These are phyloP conservation scores for Litsea cubeba DNA, from an alignment of 164 flowering plant genomes.

Conservation along the genomic window DNA sequence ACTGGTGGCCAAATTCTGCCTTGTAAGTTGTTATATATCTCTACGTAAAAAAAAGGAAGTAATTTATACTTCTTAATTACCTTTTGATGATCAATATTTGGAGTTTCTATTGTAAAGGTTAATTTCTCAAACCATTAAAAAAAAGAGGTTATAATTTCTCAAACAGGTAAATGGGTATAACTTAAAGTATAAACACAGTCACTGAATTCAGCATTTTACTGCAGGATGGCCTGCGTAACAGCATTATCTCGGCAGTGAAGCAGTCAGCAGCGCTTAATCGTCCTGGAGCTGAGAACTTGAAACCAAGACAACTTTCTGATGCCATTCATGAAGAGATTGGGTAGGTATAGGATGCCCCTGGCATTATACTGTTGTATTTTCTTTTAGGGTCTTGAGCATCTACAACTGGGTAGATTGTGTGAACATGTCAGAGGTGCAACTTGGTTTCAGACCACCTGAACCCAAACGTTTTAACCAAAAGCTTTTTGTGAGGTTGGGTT, in stretches of 20 bases:
- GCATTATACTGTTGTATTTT: neutral
- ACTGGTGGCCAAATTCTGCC: too few relatives aligned
- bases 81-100: neutral
- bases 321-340: constrained; percentile 74
- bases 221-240: constrained; percentile 77
- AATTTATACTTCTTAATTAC: neutral
- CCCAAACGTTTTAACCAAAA: too few relatives aligned
- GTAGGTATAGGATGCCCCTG: constrained; percentile 31
- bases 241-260: constrained; percentile 52
- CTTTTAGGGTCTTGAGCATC: neutral
- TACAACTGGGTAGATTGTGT: too few relatives aligned
- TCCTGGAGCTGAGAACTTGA: constrained; percentile 66
- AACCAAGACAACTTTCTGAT: constrained; percentile 82
- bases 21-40: too few relatives aligned
- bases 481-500: too few relatives aligned
- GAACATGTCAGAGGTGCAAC: too few relatives aligned
- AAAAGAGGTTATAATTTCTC: too few relatives aligned
- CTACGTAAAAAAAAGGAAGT: neutral
- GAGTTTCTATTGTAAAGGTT: neutral
- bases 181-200: neutral
- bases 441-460: too few relatives aligned
- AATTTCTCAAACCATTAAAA: neutral
- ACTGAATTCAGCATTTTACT: constrained; percentile 3
- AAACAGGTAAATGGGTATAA: neutral
- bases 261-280: constrained; percentile 70